Base-by-base conservation (phyloP, 805 yeast genomes). In the Spathaspora girioi region DNA sequence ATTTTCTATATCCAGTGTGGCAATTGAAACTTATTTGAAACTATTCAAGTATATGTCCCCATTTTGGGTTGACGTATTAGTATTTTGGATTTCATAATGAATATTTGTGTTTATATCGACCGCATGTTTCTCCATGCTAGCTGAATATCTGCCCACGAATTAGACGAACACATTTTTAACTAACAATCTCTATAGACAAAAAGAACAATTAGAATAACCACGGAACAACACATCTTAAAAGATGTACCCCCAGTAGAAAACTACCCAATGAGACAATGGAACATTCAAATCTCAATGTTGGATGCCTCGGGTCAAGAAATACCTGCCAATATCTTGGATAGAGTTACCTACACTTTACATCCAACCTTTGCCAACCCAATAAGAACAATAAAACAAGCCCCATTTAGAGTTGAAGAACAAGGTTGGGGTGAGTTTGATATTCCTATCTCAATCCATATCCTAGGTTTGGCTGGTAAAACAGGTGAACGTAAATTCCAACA, bases 401-500 rank as follows among this genome's bases (percentile, higher is more conserved):
- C 99, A 10, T 93, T 92, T 71, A 80, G 72, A 63, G 86, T 93
- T 51, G 88, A 83, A 62, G 99, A 93, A 68, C 86, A 89, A 72
- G 99, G 99, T 48, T 93, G 99, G 98, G 99, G 98, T 67, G 98
- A 93, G 59, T 93, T 93, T 63, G 97, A 92, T 64, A 79, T 94
- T 65, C 88, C 88, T 38, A 84, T 94, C 54, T 78, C 87, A 32
- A 75, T 92, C 43, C 87, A 87, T 54, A 73, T 88, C 44, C 78
- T 86, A 17, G 79, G 79, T 12, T 61, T 74, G 44, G 62, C 67
- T 19, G 98, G 96, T 54, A 88, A 87, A 64, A 87, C 86, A 50
- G 98, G 98, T 46, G 97, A 92, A 67, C 80, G 87, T 55, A 88
- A 88, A 64, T 69, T 94, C 51, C 82, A 81, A 61, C 98, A 94